A percentile compares a stretch with the other conserved stretches of the same genome.
phyloP scores from a whole-genome alignment of 108 stramenopile species.

The Cyclotella sp. region DNA sequence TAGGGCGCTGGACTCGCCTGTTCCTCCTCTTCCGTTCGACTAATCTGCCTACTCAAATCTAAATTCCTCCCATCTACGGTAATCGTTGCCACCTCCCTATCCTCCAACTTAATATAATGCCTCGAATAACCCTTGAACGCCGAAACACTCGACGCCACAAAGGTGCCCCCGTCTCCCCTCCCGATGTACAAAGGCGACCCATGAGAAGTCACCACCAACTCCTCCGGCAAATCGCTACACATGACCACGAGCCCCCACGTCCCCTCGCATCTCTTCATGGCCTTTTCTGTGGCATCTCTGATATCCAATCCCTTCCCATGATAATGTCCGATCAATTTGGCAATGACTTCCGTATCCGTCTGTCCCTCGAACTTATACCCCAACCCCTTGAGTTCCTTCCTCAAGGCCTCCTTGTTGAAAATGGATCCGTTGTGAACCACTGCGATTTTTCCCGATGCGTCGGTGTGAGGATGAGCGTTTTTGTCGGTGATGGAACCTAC shows the following conservation, averaged over 20 bases:
- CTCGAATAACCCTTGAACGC: slow-evolving; percentile 86
- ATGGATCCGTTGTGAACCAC: slow-evolving; percentile 92
- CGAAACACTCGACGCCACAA: slow-evolving; percentile 82
- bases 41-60: slow-evolving; percentile 61
- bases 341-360: slow-evolving; percentile 93
- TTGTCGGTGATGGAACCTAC: slow-evolving; percentile 85
- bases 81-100: slow-evolving; percentile 84
- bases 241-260: slow-evolving; percentile 82
- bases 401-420: slow-evolving; percentile 75
- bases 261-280: slow-evolving; percentile 75
- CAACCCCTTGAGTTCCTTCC: slow-evolving; percentile 62
- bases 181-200: slow-evolving; percentile 90
- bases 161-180: slow-evolving; percentile 70
- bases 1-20: slow-evolving; percentile 73
- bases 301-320: slow-evolving; percentile 38
- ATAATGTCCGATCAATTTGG: slow-evolving; percentile 76
- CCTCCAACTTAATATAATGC: slow-evolving; percentile 87
- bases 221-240: slow-evolving; percentile 63
- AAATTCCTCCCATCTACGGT: slow-evolving; percentile 66
- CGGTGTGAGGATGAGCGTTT: slow-evolving; percentile 89
- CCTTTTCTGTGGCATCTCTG: slow-evolving; percentile 64
- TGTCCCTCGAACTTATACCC: slow-evolving; percentile 80
- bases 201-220: slow-evolving; percentile 86
- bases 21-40: slow-evolving; percentile 60
- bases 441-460: slow-evolving; percentile 71